Evolutionary conservation across 176 grass and related monocot species (phyloP).

Genomic region (Aegilops bicornis): DNA sequence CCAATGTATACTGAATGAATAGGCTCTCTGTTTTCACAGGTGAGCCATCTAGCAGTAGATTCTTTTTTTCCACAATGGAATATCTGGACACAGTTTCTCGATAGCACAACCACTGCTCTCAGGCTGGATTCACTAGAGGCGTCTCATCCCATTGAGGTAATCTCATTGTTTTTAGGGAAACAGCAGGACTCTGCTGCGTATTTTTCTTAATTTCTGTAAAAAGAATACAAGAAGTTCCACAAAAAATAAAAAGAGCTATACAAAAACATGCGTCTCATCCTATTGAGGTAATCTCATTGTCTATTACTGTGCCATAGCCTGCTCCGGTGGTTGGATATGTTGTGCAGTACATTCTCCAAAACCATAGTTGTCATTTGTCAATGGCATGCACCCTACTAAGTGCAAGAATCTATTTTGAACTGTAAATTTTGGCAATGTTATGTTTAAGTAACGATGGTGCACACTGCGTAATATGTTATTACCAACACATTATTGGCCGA

Average conservation of each 20-base stretch:
- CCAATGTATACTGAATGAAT: not conserved
- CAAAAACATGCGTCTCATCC: slow-evolving; percentile 54
- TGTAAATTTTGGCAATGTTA: slow-evolving; percentile 1
- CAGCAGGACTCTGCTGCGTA: too few relatives aligned
- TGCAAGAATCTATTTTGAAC: not conserved
- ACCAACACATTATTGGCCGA: not conserved
- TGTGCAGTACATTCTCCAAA: not conserved
- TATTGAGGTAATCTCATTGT: slow-evolving; percentile 59
- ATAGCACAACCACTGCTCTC: slow-evolving; percentile 46
- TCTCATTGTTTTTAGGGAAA: not conserved
- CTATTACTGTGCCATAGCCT: not conserved
- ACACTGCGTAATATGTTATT: not conserved
- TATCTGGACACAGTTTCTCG: slow-evolving; percentile 71
- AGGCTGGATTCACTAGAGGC: slow-evolving; percentile 60
- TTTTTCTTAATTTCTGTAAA: too few relatives aligned
- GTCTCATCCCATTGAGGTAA: slow-evolving; percentile 92
- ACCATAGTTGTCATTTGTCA: not conserved
- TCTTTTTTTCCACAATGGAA: slow-evolving; percentile 71
- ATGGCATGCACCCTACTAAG: not conserved
- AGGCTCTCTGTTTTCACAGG: slow-evolving; percentile 35
- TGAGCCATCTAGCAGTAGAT: slow-evolving; percentile 67
- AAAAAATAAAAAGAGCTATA: too few relatives aligned
- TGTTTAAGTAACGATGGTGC: not conserved
- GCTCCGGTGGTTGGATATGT: not conserved
- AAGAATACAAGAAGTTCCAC: too few relatives aligned